Evolutionary conservation across 805 yeast genomes (phyloP).

Genomic region (Yamadazyma takamatsuzukensis): DNA sequence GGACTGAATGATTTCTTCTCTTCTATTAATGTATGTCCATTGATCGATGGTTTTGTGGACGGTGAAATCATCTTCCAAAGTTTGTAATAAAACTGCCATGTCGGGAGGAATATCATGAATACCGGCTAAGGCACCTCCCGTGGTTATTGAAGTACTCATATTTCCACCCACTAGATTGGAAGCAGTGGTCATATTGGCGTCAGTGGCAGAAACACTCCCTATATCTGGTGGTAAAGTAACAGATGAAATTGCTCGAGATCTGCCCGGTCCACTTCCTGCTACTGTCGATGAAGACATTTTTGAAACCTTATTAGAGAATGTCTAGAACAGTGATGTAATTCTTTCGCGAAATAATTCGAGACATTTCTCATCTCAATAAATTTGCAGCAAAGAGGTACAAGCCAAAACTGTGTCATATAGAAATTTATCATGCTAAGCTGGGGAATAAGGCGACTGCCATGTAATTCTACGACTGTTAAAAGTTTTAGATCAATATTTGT

Average conservation of each 20-base stretch:
- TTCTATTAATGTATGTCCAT: conserved; percentile 43
- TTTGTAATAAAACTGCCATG: conserved; percentile 39
- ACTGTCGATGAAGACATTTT: conserved; percentile 13
- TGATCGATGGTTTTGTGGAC: conserved; percentile 40
- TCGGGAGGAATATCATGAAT: conserved; percentile 43
- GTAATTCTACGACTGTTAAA: no score
- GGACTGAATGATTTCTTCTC: conserved; percentile 42
- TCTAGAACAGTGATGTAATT: no score
- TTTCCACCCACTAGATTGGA: conserved; percentile 11
- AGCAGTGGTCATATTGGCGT: conserved; percentile 17
- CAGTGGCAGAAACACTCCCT: conserved; percentile 21
- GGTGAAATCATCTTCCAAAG: conserved; percentile 40
- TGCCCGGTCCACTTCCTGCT: conserved; percentile 14
- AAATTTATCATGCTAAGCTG: no score
- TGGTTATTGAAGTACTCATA: conserved; percentile 8
- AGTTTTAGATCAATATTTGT: not conserved
- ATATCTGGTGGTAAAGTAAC: conserved; percentile 17
- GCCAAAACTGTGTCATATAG: no score
- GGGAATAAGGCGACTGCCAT: no score
- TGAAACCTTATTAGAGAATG: no score
- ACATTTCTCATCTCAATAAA: no score
- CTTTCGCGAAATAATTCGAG: no score
- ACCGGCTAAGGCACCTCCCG: conserved; percentile 7
- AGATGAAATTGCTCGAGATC: conserved; percentile 15
- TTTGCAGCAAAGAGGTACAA: no score